Evolutionary conservation across 768 basidiomycete genomes (phyloP).

Genomic region (Boletellus ananiceps): DNA sequence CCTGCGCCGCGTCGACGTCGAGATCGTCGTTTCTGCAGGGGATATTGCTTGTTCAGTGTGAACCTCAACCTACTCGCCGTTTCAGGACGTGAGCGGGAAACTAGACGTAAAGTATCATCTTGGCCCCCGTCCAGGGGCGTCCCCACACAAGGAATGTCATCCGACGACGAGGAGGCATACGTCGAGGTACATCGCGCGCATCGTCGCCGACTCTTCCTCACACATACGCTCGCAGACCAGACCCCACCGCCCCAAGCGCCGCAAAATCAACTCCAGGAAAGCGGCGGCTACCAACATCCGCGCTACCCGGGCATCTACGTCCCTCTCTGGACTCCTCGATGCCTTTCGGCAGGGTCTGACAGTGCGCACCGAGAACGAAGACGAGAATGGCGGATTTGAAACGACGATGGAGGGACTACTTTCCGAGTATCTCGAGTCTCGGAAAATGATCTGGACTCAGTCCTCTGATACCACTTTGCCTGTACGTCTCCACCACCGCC

Average conservation of each 20-base stretch:
- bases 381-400: conserved; percentile 30
- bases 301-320: conserved; percentile 15
- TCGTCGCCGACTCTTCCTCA: background rate
- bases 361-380: background rate
- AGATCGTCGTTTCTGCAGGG: background rate
- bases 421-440: conserved; percentile 32
- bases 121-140: no score
- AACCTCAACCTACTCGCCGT: no score
- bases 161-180: conserved; percentile 21
- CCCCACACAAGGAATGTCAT: background rate
- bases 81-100: no score
- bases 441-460: conserved; percentile 22
- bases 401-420: conserved; percentile 29
- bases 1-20: background rate
- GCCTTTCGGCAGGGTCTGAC: conserved; percentile 13
- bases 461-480: conserved; percentile 9
- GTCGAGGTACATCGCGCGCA: conserved; percentile 12
- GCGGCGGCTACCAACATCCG: conserved; percentile 4
- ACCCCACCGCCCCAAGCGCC: conserved; percentile 23
- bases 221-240: conserved; percentile 2
- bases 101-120: no score
- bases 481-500: conserved; percentile 6
- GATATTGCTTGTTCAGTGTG: no score
- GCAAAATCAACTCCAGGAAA: conserved; percentile 22
- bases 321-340: conserved; percentile 16